Evolutionary conservation across 176 grass and related monocot species (phyloP), one percentile per base, ranked within the genome.

Genomic region (Aegilops sharonensis): DNA sequence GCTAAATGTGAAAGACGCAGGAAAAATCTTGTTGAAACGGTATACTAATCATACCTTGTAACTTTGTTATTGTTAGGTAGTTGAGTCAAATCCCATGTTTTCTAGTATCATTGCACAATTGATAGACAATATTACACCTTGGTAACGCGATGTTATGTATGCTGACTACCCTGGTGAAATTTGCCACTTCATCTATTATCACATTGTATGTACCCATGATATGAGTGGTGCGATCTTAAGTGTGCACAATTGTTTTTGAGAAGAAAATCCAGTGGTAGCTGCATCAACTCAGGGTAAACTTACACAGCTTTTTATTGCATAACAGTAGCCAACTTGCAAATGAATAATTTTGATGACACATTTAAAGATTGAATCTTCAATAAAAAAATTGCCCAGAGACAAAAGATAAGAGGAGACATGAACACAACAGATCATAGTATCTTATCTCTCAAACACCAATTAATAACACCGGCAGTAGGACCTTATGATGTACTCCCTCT

Each of bases 11-110:
- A 98, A 98, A 76, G 97, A 98, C 57, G 79, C 92, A 30, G 94
- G 92, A 69, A 98, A 95, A 89, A 59, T 98, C 75, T 88, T 98
- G 90, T 86, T 98, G 89, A 98, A 95, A 89, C 93, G 96, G 96
- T 95, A 94, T 66, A 20, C 75, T 66, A 61, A 60, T 27, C 30
- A 81, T 69, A 72, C 17, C 45, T 61, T 57, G 34, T 36, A 66
- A 74, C 43, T 31, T 72, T 72, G 43, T 77, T 45, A 52, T 79
- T 42, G 15, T 52, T 65, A 18, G 24, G 24, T 60, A 77, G 39
- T 71, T 29, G 18, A 78, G 17, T 24, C 14, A 68, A 54, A 62
- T 81, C 9, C 29, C 45, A n/a, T 78, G 5, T 56, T 75, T 37
- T 78, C n/a, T 64, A 35, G 37, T 24, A 39, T 64, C 18, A 39